Percentiles rank a stretch among this genome's conserved stretches.
phyloP scores from a whole-genome alignment of 345 rosid genomes.

The Euclidium syriacum region DNA sequence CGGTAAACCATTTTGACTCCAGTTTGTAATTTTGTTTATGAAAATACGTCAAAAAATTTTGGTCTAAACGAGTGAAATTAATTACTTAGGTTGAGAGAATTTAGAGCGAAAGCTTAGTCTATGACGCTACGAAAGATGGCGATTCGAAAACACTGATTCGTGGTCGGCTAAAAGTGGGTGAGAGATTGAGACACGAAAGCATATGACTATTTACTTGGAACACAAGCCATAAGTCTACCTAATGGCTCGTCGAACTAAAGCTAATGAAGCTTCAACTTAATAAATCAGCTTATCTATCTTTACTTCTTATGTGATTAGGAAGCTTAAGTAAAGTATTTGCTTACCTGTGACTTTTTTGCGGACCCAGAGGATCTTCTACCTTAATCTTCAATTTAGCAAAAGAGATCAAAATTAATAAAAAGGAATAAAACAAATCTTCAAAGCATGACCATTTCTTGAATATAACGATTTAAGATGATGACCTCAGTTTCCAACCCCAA shows the following conservation, averaged over 20 bases:
- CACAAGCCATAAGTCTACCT: constrained; percentile 1
- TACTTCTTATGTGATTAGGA: constrained; percentile 14
- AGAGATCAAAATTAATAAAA: neutral
- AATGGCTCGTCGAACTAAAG: neutral
- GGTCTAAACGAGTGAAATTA: neutral
- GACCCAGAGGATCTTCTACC: constrained; percentile 23
- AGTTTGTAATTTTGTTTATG: neutral
- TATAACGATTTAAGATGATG: constrained; percentile 11
- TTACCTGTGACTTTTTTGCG: constrained; percentile 25
- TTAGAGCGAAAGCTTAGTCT: neutral
- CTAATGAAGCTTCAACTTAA: constrained; percentile 15
- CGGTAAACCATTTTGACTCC: neutral
- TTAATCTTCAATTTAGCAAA: constrained; percentile 21
- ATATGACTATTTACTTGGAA: constrained; percentile 5
- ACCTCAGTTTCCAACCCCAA: neutral
- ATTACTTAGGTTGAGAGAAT: neutral
- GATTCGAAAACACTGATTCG: neutral
- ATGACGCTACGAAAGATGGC: neutral
- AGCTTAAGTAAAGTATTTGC: constrained; percentile 24
- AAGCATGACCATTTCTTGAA: constrained; percentile 10
- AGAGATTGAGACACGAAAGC: constrained; percentile 24
- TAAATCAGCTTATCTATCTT: neutral
- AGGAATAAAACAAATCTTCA: constrained; percentile 12
- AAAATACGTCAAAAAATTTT: neutral
- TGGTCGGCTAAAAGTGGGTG: constrained; percentile 14